Evolutionary conservation across 1,139 yeast species (phyloP).

Genomic region (Hansenula anomala): DNA sequence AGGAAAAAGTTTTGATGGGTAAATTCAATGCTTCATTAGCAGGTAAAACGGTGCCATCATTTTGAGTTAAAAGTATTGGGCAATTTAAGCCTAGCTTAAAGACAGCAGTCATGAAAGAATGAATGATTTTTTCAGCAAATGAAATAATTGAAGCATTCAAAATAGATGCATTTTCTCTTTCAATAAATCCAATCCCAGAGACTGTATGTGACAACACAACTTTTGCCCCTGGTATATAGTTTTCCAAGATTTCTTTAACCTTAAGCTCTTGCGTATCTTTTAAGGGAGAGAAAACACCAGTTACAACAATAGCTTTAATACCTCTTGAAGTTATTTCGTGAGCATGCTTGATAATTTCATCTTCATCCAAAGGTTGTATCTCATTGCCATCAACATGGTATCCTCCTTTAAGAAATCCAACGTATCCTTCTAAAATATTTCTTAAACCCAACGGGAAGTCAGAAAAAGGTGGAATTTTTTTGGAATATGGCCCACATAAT

Average conservation of each 20-base stretch:
- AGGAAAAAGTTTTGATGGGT: conserved; percentile 38
- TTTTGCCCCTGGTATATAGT: conserved; percentile 28
- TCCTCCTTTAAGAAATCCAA: conserved; percentile 33
- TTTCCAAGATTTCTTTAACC: conserved; percentile 26
- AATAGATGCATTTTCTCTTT: conserved; percentile 39
- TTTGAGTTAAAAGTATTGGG: conserved; percentile 37
- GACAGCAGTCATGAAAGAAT: conserved; percentile 31
- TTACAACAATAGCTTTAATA: conserved; percentile 30
- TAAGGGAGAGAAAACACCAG: conserved; percentile 36
- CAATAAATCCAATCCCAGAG: conserved; percentile 36
- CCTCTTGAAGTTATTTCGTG: conserved; percentile 27
- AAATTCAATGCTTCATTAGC: conserved; percentile 29
- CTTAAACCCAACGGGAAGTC: conserved; percentile 37
- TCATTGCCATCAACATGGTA: conserved; percentile 34
- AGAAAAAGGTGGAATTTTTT: conserved; percentile 32
- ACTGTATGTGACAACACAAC: conserved; percentile 33
- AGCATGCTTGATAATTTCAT: conserved; percentile 27
- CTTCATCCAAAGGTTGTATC: conserved; percentile 30
- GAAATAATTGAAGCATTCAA: conserved; percentile 36
- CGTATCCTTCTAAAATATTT: conserved; percentile 28
- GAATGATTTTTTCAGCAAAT: conserved; percentile 33
- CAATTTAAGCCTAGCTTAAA: conserved; percentile 27
- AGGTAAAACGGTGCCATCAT: conserved; percentile 38
- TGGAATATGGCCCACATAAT: conserved; percentile 34
- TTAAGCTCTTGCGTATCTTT: conserved; percentile 29